Evolutionary conservation across 768 basidiomycete species (phyloP), one percentile per base, ranked within the genome.

Genomic region (Peribolospora baueri): DNA sequence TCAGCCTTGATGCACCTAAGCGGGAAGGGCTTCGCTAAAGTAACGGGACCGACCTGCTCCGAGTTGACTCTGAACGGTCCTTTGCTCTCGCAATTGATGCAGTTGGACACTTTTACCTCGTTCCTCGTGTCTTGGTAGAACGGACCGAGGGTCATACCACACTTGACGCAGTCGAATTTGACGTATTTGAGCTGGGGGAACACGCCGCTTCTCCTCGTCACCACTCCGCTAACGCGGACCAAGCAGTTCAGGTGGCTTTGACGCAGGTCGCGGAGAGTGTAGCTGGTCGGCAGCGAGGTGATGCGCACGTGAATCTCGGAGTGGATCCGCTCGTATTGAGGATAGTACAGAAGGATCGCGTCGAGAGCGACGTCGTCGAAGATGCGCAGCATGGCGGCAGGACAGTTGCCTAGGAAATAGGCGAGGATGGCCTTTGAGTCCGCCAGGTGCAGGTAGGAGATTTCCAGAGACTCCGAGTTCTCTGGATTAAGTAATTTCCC

Each of bases 171-270:
- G 67, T 97, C 87, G 63, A 98, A 98, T 66, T 95, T 97, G 67
- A 98, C 90, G 64, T 95, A 93, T 70, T 98, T 97, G 57, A 98
- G 72, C 67, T 98, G 93, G n/a, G 93, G 93, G 69, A 97, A 97
- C 7, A 98, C 90, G 7, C 93, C 91, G 7, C 80, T 86, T 45
- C 93, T 75, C 56, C 93, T 73, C 1, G 93, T 98, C 48, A 98
- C 93, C 13, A 98, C 93, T 9, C 93, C 93, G 6, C 81, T 78
- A 5, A 98, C 83, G 43, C 93, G 82, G 41, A 98, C 88, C 47
- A 98, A 80, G 60, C 84, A 87, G 71, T 97, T 95, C 51, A 97
- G 74, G 64, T 97, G 82, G 46, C 77, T 75, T 50, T 93, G 81
- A 38, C 93, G 81, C 42, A 98, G 78, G 64, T 97, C 91, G 52